Evolutionary conservation across 2,329 filamentous ascomycete genomes (phyloP), one percentile per base, ranked within the genome.

Genomic region (Coniella lustricola): DNA sequence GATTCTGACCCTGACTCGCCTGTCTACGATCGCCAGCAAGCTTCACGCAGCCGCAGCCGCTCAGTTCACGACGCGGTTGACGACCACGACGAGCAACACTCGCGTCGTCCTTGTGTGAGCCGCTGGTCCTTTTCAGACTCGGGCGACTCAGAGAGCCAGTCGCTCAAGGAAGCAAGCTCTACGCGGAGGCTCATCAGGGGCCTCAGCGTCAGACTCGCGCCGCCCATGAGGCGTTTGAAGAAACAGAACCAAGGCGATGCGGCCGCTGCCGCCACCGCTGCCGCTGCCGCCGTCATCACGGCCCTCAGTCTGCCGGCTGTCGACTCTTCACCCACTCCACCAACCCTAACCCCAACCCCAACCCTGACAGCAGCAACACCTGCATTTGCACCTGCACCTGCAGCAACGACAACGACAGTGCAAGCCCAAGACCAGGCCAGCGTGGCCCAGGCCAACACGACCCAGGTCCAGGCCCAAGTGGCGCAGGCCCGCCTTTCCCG

Each of bases 251-350:
- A 42, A 14, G 59, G 65, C 49, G 72, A 72, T 49, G 62, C 70
- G 53, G 63, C 67, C 21, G 17, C 21, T 17, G 21, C 13, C 16
- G 5, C 37, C 25, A 22, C 13, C 25, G 21, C 21, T 29, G 21
- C 56, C 22, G 13, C 12, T 39, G 64, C 62, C 46, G 66, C 71
- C 51, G 64, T 69, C 42, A 65, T 64, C 18, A 7, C 37, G n/a
- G 39, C 39, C 16, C 18, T 20, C 21, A 31, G 10, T 3, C 31
- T 22, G 38, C 35, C 40, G 34, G 22, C 41, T 21, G 33, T 17
- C 35, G 35, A 22, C 31, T 10, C 35, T 29, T 25, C 31, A 33
- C 38, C 13, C 14, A n/a, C n/a, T n/a, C 22, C 22, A 22, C 37
- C 37, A 22, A 18, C 21, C 14, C 18, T 12, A 7, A 17, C 35